phyloP scores from a whole-genome alignment of 2,329 filamentous ascomycete genomes.

The Fusarium staphyleae region DNA sequence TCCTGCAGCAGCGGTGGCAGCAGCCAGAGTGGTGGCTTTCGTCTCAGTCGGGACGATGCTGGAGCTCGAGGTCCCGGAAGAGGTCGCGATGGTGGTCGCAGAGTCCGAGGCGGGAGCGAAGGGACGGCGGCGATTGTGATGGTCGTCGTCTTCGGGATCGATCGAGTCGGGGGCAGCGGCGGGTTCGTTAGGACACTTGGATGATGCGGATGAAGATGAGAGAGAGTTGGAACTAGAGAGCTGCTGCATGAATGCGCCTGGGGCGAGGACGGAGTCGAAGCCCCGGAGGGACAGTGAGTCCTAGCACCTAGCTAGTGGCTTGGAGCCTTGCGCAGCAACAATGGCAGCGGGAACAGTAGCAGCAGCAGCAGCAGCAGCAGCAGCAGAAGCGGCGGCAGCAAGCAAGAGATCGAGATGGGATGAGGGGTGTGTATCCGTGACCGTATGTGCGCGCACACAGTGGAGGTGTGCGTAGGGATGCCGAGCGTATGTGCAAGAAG shows the following conservation, averaged over 20 bases:
- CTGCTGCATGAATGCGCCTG: constrained; percentile 46
- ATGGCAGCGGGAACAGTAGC: neutral
- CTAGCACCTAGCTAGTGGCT: constrained; percentile 37
- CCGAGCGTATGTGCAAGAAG: constrained; percentile 15
- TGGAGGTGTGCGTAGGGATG: constrained; percentile 27
- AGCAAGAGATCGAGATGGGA: constrained; percentile 43
- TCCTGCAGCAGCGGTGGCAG: constrained; percentile 17
- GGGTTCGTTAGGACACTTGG: constrained; percentile 11
- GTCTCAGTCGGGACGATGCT: constrained; percentile 14
- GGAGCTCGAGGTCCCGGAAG: constrained; percentile 6
- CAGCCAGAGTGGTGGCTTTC: constrained; percentile 16
- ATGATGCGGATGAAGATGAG: constrained; percentile 26
- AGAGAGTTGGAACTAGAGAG: constrained; percentile 34
- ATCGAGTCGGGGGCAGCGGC: constrained; percentile 20
- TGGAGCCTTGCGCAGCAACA: constrained; percentile 28
- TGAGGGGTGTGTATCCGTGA: constrained; percentile 29
- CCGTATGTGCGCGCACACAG: neutral
- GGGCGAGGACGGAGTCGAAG: constrained; percentile 39
- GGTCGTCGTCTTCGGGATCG: constrained; percentile 24
- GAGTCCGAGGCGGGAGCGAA: constrained; percentile 15
- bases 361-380: too few relatives aligned
- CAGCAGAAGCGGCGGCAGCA: neutral
- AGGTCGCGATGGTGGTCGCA: constrained; percentile 17
- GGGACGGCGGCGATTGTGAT: constrained; percentile 11
- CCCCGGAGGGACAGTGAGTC: constrained; percentile 40